These are phyloP conservation scores for Selaginella tamariscina DNA, from an alignment of 75 land plant species.

Conservation along the genomic window DNA sequence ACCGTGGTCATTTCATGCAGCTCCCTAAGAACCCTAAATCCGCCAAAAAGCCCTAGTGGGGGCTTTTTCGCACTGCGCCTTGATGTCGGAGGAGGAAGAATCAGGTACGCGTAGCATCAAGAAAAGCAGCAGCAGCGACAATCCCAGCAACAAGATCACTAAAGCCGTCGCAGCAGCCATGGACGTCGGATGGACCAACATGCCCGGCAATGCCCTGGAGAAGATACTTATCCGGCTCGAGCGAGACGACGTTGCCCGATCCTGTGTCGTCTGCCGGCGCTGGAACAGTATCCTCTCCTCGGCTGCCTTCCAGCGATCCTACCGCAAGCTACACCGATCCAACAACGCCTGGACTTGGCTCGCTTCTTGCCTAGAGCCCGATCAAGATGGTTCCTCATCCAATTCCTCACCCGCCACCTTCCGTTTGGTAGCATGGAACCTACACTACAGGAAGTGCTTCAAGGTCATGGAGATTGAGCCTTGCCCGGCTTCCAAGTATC, in stretches of 20 bases:
- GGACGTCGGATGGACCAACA: too few species aligned
- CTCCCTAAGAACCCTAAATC: too few species aligned
- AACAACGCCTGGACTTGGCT: not conserved
- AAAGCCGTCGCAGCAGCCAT: not conserved
- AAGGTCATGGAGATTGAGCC: not conserved
- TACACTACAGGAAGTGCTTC: not conserved
- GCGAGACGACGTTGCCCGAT: not conserved
- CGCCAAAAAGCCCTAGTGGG: too few species aligned
- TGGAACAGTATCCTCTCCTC: not conserved
- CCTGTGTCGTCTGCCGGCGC: not conserved
- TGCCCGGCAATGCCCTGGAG: not conserved
- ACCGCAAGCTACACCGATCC: not conserved
- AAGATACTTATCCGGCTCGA: not conserved
- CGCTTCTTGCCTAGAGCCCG: not conserved
- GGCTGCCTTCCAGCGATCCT: not conserved
- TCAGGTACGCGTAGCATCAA: too few species aligned
- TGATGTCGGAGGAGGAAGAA: too few species aligned
- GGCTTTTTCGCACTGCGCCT: too few species aligned
- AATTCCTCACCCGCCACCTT: not conserved
- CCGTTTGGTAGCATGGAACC: not conserved
- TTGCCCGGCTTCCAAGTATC: not conserved
- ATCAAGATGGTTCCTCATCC: not conserved
- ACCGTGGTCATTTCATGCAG: conserved; percentile 90
- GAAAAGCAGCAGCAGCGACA: not conserved
- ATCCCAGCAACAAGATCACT: not conserved